Conservation (phyloP, 2,329 filamentous ascomycete species). For the Cercospora sp. region DNA sequence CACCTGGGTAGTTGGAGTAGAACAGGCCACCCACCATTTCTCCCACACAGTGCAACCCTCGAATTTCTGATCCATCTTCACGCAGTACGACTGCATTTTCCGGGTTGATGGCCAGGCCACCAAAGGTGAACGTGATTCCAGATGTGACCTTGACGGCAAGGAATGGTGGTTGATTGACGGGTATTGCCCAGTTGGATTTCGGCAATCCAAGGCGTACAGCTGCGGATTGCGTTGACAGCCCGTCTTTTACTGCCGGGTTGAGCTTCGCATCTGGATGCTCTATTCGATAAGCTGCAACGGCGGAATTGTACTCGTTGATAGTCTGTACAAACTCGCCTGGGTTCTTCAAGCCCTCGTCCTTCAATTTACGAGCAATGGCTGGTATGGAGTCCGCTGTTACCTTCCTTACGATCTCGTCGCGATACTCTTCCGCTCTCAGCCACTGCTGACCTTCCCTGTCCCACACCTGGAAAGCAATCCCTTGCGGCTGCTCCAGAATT, state of each 20-base stretch:
- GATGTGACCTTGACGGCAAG: slow-evolving; percentile 64
- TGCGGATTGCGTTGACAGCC: slow-evolving; percentile 60
- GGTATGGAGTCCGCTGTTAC: slow-evolving; percentile 55
- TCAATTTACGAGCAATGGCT: slow-evolving; percentile 56
- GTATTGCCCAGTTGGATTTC: slow-evolving; percentile 68
- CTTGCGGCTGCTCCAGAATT: slow-evolving; percentile 60
- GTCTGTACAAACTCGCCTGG: slow-evolving; percentile 53
- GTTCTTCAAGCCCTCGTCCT: slow-evolving; percentile 50
- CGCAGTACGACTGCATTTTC: slow-evolving; percentile 56
- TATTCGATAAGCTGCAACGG: slow-evolving; percentile 50
- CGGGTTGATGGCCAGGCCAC: slow-evolving; percentile 59
- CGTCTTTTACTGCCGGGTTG: slow-evolving; percentile 63
- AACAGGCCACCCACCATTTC: slow-evolving; percentile 69
- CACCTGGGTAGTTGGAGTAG: slow-evolving; percentile 64
- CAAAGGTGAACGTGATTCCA: slow-evolving; percentile 70
- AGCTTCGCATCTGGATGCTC: slow-evolving; percentile 52
- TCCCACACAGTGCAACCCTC: slow-evolving; percentile 60
- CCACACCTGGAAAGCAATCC: slow-evolving; percentile 65
- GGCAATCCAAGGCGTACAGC: slow-evolving; percentile 47
- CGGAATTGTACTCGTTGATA: slow-evolving; percentile 58
- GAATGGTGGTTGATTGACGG: slow-evolving; percentile 59
- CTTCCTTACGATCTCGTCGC: slow-evolving; percentile 57
- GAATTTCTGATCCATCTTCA: slow-evolving; percentile 48
- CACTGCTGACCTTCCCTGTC: slow-evolving; percentile 54
- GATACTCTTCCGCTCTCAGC: slow-evolving; percentile 64